Conservation (phyloP, 331 rosid species). For the Malus hybrid region DNA sequence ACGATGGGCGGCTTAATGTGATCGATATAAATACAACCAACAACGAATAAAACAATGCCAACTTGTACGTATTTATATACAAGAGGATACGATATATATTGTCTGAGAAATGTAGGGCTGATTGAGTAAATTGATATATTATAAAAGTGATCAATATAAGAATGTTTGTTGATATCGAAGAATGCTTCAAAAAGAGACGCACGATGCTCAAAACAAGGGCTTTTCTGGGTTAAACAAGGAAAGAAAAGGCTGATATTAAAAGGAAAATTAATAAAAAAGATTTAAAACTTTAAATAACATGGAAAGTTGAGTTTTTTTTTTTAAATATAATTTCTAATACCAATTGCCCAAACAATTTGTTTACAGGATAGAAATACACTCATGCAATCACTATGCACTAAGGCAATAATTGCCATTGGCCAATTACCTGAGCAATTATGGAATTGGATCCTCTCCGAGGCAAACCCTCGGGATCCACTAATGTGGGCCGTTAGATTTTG, state of each 20-base stretch:
- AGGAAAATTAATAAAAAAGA: no score
- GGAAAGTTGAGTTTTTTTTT: no score
- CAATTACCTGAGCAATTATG: no score
- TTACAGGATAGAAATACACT: no score
- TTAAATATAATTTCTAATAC: no score
- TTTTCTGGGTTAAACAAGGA: not conserved
- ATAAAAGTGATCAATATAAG: not conserved
- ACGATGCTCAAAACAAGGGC: not conserved
- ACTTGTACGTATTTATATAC: not conserved
- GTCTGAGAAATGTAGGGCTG: not conserved
- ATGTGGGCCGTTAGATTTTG: no score
- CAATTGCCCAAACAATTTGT: no score
- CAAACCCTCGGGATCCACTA: no score
- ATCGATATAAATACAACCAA: not conserved
- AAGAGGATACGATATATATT: not conserved
- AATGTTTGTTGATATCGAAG: not conserved
- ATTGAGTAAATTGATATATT: not conserved
- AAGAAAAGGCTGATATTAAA: not conserved
- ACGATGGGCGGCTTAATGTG: not conserved
- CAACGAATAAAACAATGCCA: not conserved
- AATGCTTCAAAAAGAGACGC: not conserved
- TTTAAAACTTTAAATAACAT: no score
- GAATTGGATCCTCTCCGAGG: no score
- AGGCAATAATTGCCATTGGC: no score
- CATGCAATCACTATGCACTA: no score